Evolutionary conservation across 2,329 filamentous ascomycete species (phyloP).

Genomic region (Fusarium decemcellulare): DNA sequence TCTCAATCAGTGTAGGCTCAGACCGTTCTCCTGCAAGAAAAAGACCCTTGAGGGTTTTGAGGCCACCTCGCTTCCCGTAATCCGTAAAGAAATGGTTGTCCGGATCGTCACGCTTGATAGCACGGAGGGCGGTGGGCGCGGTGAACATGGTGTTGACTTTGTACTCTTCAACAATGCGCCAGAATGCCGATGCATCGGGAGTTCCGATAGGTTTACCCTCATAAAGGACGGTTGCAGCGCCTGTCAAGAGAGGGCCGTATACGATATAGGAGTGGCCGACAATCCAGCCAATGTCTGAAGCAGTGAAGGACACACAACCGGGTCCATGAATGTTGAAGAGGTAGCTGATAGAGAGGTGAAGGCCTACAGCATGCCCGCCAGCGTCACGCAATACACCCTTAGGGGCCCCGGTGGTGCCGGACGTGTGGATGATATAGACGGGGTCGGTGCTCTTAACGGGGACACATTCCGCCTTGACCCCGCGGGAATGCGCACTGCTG

Average conservation of each 20-base stretch:
- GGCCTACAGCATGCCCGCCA: constrained; percentile 87
- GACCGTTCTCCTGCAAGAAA: constrained; percentile 93
- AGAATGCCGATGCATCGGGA: constrained; percentile 89
- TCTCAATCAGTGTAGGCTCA: constrained; percentile 86
- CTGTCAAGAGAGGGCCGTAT: constrained; percentile 87
- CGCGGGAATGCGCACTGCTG: constrained; percentile 77
- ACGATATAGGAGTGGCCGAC: constrained; percentile 82
- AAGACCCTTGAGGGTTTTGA: constrained; percentile 80
- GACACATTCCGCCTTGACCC: constrained; percentile 80
- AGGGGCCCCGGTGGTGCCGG: constrained; percentile 84
- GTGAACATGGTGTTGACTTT: constrained; percentile 89
- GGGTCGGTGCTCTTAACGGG: constrained; percentile 83
- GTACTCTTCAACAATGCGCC: constrained; percentile 88
- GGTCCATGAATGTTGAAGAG: constrained; percentile 87
- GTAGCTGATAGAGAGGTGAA: constrained; percentile 86
- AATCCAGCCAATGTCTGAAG: constrained; percentile 92
- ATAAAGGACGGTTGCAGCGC: constrained; percentile 89
- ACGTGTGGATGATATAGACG: constrained; percentile 94
- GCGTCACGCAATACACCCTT: constrained; percentile 89
- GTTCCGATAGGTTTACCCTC: constrained; percentile 96
- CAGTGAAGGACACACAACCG: constrained; percentile 81
- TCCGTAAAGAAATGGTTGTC: constrained; percentile 76
- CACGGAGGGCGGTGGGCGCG: constrained; percentile 87
- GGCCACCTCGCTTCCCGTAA: constrained; percentile 76
- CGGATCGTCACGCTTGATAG: constrained; percentile 89